Evolutionary conservation across 306 rosid species (phyloP), one percentile per base, ranked within the genome.

Genomic region (Corylus heterophylla): DNA sequence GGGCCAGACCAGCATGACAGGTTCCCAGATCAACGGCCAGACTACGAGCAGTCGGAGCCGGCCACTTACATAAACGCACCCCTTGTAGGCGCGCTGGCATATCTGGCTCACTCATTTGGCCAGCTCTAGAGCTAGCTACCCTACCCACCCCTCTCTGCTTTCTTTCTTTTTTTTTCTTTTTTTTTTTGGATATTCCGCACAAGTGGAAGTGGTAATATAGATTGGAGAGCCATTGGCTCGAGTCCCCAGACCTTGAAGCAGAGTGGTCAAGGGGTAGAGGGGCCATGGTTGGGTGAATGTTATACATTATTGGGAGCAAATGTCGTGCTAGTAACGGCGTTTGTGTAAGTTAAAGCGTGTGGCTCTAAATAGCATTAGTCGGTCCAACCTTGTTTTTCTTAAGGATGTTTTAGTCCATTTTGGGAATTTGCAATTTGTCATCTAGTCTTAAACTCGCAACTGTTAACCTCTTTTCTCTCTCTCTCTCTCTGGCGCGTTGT

Each of bases 1-100:
- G 98, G 98, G 14, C 98, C 98, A 0, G 97, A 91, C 77, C 84
- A 20, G n/a, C 76, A 85, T 22, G 98, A 94, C 31, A 79, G 82
- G 76, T 94, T 94, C 81, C 91, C 90, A 0, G 98, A 94, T 84
- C 71, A 86, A 63, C 86, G 96, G 75, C 82, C 97, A 22, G 96
- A 92, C 84, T 92, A 88, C 22, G 92, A 86, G 83, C 98, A 94
- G 81, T 92, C 96, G 17, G 97, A 94, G 69, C 98, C 98, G 2
- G 87, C 96, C 35, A 93, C 98, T n/a, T 93, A 93, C 18, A 90
- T 87, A n/a, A 94, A 94, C 76, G 97, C 97, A 12, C 96, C 97
- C 3, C 89, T 94, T 2, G 96, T 94, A 0, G 98, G 98, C 16
- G 39, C 95, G 37, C 79, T 92, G 14, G 83, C 92, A 51, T 90